Conservation (phyloP, 108 stramenopile genomes). For the Cyclotella sp. region DNA sequence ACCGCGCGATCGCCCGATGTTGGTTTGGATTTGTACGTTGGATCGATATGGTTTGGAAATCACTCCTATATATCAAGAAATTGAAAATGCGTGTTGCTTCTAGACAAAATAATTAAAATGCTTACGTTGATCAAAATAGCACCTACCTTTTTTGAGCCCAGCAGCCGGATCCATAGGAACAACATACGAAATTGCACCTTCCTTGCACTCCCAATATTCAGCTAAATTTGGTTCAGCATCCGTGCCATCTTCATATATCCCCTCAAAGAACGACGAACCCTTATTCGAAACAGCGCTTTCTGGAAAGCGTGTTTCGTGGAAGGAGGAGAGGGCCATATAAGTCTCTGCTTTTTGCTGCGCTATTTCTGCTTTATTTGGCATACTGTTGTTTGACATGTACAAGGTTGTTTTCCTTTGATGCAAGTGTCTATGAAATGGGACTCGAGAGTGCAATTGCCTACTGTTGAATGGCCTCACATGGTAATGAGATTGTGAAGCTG, state of each 20-base stretch:
- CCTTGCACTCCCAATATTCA: constrained; percentile 57
- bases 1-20: constrained; percentile 2
- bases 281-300: not conserved
- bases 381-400: constrained; percentile 11
- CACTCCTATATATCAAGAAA: constrained; percentile 22
- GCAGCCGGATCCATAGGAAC: constrained; percentile 74
- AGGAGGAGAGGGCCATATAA: constrained; percentile 44
- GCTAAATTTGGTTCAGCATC: constrained; percentile 6
- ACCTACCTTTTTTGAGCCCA: constrained; percentile 53
- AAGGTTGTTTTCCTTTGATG: not conserved
- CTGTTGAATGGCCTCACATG: no score
- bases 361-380: constrained; percentile 38
- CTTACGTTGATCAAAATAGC: no score
- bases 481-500: no score
- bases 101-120: not conserved
- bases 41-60: constrained; percentile 58
- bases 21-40: constrained; percentile 49
- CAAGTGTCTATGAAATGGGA: not conserved
- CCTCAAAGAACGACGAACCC: constrained; percentile 7
- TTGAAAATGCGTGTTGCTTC: not conserved
- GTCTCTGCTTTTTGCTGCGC: constrained; percentile 49
- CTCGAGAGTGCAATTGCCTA: no score
- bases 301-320: constrained; percentile 35
- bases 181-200: constrained; percentile 66
- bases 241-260: constrained; percentile 8